These are phyloP conservation scores for Porogramme epimiltina DNA, from an alignment of 1,284 basidiomycete species.

Conservation along the genomic window DNA sequence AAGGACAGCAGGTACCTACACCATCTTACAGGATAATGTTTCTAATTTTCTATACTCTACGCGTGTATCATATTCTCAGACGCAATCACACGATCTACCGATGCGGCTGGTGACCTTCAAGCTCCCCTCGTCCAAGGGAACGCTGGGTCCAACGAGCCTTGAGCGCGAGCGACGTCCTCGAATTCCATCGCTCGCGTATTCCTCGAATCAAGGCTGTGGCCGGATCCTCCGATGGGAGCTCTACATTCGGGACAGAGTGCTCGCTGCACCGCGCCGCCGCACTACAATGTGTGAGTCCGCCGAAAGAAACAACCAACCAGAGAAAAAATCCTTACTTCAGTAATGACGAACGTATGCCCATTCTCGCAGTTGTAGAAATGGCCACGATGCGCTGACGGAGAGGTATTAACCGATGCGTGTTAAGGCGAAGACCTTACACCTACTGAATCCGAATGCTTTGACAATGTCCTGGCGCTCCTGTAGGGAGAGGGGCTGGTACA, in stretches of 20 bases:
- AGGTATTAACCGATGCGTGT: not conserved
- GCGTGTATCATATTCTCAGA: too few species aligned
- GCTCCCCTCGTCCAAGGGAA: slow-evolving; percentile 5
- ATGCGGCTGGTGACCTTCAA: not conserved
- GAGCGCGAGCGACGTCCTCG: slow-evolving; percentile 30
- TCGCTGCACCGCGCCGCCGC: slow-evolving; percentile 53
- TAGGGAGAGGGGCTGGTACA: slow-evolving; percentile 46
- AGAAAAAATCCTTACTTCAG: slow-evolving; percentile 20
- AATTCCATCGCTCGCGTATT: slow-evolving; percentile 51
- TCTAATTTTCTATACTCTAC: too few species aligned
- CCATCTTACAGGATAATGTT: too few species aligned
- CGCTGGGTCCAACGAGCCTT: slow-evolving; percentile 2
- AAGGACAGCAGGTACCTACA: too few species aligned
- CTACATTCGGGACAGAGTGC: slow-evolving; percentile 57
- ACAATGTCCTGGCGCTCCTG: slow-evolving; percentile 53
- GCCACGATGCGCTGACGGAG: slow-evolving; percentile 46
- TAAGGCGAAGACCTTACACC: slow-evolving; percentile 12
- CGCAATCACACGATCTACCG: too few species aligned
- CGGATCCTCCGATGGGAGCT: slow-evolving; percentile 49
- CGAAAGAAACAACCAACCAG: not conserved
- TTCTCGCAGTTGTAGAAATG: slow-evolving; percentile 40
- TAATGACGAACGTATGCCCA: slow-evolving; percentile 32
- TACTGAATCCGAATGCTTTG: slow-evolving; percentile 48
- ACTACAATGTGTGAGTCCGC: too few species aligned
- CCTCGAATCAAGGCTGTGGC: slow-evolving; percentile 39